Base-by-base conservation (phyloP, 2,329 filamentous ascomycete species). In the Xylariaceae sp. region DNA sequence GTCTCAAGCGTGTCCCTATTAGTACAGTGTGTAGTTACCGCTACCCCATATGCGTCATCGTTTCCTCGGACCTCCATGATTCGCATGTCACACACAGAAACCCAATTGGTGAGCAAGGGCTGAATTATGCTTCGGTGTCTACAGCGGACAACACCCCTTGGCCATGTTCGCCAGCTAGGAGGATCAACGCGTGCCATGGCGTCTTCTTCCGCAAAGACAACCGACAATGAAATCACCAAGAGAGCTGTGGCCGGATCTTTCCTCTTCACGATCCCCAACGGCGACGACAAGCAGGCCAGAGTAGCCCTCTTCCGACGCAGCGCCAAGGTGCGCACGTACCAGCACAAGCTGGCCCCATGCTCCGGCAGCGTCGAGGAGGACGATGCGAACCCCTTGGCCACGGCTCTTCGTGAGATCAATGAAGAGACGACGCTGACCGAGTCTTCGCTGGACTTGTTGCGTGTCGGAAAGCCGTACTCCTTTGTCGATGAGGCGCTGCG, bases 251-350 rank as follows among this genome's bases (percentile, higher is more conserved):
- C 69, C 1, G 69, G 65, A 2, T 68, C 66, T 32, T 76, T 76
- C 52, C 66, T 76, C 45, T 68, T 76, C 59, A 68, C 66, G 38
- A 61, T 64, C 14, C 60, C 65, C 2, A 50, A 61, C 12, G 53
- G 59, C 18, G 54, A 60, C n/a, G 44, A 52, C 21, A 51, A 46
- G 4, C 58, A 56, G 19, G 62, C 69, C 1, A 62, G 64, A 26
- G 74, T 84, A 5, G 80, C 78, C 1, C 64, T 85, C 0, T 84
- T 84, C 55, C 67, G 69, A 31, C 69, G 81, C 11, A 82, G 78
- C 51, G 65, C 64, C 37, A 68, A 75, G 44, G 76, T 82, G 12
- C 64, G 62, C 4, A 78, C 77, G 0, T 84, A 84, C 50, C 70
- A 61, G 76, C 70, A 70, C 52, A 77, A 72, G 52, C 69, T 78